Evolutionary conservation across 768 basidiomycete genomes (phyloP), one percentile per base, ranked within the genome.

Genomic region (Tylopilus cervinicoccineus): DNA sequence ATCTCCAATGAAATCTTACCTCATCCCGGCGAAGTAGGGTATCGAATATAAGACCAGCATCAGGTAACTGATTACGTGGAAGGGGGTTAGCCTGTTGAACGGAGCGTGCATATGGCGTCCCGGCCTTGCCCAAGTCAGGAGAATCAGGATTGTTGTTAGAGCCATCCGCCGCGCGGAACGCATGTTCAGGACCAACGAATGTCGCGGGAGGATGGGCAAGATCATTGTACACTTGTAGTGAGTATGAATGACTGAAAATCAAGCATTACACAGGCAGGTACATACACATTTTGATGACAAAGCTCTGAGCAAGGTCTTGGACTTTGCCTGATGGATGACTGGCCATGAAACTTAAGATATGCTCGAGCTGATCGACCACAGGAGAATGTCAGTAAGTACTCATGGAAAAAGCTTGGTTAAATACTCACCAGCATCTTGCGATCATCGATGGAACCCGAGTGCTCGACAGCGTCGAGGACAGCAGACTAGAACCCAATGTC

Each of bases 31-130:
- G 82, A 48, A 93, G 71, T 1, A 93, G 76, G 4, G 84, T 80
- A 66, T 93, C 91, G 41, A 89, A 94, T 23, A 93, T 66, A 12
- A 92, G 70, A 10, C 86, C 87, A 14, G 90, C 70, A 65, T 93
- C 90, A 0, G 90, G 90, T 24, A 92, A 71, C 48, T 82, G 79
- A 57, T 84, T 79, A 38, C 61, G 70, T 0, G 88, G 84, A 3
- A 88, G 70, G 2, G 86, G 77, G 51, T 84, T 76, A 2, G 47
- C 63, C 60, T 86, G 83, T 55, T 88, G 85, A 20, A 92, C 91
- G 38, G 85, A 90, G 20, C 90, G 80, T n/a, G 88, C 76, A 61
- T 93, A 93, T 0, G 90, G 84, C 12, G 76, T 81, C 6, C 81
- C 79, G 2, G 90, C 87, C 70, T 83, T 84, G 38, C 92, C 92